Base-by-base conservation (phyloP, 2,329 filamentous ascomycete species). In the Leptoxyphium fumago region DNA sequence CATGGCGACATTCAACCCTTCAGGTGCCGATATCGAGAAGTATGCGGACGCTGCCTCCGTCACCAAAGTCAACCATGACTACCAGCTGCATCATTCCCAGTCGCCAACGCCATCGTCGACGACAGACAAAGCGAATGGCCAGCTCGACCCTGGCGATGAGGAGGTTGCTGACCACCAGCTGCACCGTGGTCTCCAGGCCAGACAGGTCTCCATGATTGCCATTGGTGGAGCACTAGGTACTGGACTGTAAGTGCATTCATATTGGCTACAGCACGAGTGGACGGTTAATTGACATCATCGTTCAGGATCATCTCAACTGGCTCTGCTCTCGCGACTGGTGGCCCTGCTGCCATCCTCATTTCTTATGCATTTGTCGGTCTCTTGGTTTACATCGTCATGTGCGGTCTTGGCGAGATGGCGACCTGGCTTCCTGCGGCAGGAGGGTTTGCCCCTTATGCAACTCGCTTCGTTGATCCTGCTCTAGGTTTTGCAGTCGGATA, bases 381-480 rank as follows among this genome's bases (percentile, higher is more conserved):
- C 40, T 64, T 91, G 47, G 84, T 89, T 51, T 91, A 79, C 62
- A 66, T 86, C 38, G 84, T 91, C 52, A 87, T 91, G 82, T 79
- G 78, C 46, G 80, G 76, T 45, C 75, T 91, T 3, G 84, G 84
- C 49, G 84, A 89, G 63, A 91, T 91, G 82, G 82, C 84, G 8
- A 75, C 84, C 43, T 91, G 82, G 82, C 63, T 91, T 29, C 84
- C 84, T 42, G 71, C 87, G 55, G 75, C 77, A 44, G 77, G 81
- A 58, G 84, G 84, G 52, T 93, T 91, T 63, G 83, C 83, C 48
- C 82, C 82, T 55, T 91, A 88, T 57, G 83, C 84, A 18, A 74
- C 78, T 47, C 74, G 84, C 40, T 91, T 86, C 66, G 82, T 78
- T 55, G 83, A 91, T 54, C 83, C 83, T 43, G 82, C 83, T 47